Evolutionary conservation across 2,329 filamentous ascomycete species (phyloP), one percentile per base, ranked within the genome.

Genomic region (Endothia cerciana): DNA sequence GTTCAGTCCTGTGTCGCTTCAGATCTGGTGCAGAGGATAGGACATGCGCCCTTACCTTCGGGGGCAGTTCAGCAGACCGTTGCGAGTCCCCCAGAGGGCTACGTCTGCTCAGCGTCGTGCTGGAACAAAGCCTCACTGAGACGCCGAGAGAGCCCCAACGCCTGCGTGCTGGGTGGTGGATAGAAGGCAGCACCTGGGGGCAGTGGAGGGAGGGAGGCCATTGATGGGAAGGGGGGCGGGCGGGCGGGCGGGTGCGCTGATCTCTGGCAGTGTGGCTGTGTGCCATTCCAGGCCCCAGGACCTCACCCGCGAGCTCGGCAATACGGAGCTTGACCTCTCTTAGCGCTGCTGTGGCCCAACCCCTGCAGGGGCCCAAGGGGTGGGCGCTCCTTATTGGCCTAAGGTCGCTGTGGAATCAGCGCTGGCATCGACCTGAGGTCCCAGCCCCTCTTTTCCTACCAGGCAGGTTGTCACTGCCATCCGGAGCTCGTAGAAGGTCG

Each of bases 381-480:
- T 8, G 38, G 28, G 38, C 33, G 33, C 36, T 36, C 38, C 55
- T 58, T n/a, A 58, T 58, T 58, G 55, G 55, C 55, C 55, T 58
- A 22, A 41, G 38, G 55, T 33, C 36, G 38, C 55, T 40, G 36
- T 41, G 38, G 5, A 58, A 58, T 58, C 38, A 58, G 55, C 55
- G 30, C 36, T 33, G 41, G 1, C 38, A 17, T n/a, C n/a, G 55
- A 38, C 28, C 30, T 56, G 33, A 41, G 36, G 33, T 33, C 30
- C 55, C 36, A 58, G 55, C 55, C 55, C 55, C 55, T 58, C 55
- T 58, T 58, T 58, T 58, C 55, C 30, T 33, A 22, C 28, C 51
- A 22, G 55, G 17, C 25, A 58, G 55, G 36, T 33, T 25, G n/a
- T n/a, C n/a, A 40, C 6, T 40, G 30, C n/a, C 11, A 25, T 41